These are phyloP conservation scores for Helianthus tuberosus DNA, from an alignment of 129 eudicot genomes.

Conservation along the genomic window DNA sequence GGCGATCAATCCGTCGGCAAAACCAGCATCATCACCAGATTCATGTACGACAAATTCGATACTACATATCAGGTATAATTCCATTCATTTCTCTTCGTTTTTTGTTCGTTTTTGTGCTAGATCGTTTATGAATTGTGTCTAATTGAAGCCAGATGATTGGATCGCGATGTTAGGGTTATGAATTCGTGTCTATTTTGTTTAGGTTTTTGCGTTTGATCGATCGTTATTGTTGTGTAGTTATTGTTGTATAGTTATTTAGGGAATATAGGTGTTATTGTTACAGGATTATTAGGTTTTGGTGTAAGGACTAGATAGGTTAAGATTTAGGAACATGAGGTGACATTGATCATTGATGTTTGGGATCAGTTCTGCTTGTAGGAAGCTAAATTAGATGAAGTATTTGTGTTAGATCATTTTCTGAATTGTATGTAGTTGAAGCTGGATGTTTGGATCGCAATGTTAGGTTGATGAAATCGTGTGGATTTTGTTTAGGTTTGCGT, in stretches of 20 bases:
- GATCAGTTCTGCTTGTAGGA: slow-evolving; percentile 10
- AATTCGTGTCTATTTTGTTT: not conserved
- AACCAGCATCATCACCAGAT: slow-evolving; percentile 91
- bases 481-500: not conserved
- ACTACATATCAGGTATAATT: slow-evolving; percentile 41
- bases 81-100: not conserved
- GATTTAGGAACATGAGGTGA: not conserved
- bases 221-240: not conserved
- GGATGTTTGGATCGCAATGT: not conserved
- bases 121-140: slow-evolving; percentile 9
- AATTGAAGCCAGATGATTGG: slow-evolving; percentile 14
- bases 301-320: not conserved
- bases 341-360: not conserved
- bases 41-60: slow-evolving; percentile 86
- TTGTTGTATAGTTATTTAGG: not conserved
- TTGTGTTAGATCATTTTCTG: not conserved
- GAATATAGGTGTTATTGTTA: not conserved
- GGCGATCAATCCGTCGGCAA: slow-evolving; percentile 97
- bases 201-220: slow-evolving; percentile 15
- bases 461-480: not conserved
- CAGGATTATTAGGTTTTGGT: not conserved
- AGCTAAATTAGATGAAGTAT: slow-evolving; percentile 2
- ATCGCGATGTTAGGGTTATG: slow-evolving; percentile 15
- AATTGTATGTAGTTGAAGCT: slow-evolving; percentile 19
- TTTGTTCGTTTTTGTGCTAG: not conserved